phyloP scores from a whole-genome alignment of 2,329 filamentous ascomycete species.

The Monosporascus sp. region DNA sequence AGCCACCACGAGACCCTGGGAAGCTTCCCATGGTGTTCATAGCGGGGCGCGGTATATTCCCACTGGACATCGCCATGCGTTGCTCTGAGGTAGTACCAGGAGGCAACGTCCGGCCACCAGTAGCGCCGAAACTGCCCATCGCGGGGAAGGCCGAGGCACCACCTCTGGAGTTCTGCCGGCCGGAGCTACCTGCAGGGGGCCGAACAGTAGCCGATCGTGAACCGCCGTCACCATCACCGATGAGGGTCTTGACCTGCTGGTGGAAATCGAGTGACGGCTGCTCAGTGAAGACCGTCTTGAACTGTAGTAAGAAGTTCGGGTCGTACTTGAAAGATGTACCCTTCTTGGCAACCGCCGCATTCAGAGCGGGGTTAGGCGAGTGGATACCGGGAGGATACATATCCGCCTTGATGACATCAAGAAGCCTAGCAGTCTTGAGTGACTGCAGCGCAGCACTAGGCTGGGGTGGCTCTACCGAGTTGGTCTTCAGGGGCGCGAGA shows the following conservation, averaged over 20 bases:
- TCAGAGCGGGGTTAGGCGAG: constrained; percentile 89
- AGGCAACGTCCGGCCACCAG: constrained; percentile 51
- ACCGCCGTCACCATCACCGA: constrained; percentile 68
- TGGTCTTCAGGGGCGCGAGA: constrained; percentile 74
- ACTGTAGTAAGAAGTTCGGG: constrained; percentile 90
- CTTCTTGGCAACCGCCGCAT: constrained; percentile 73
- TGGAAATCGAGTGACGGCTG: constrained; percentile 94
- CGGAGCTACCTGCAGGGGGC: constrained; percentile 46
- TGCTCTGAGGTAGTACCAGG: constrained; percentile 72
- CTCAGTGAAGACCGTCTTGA: constrained; percentile 93
- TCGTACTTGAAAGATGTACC: constrained; percentile 88
- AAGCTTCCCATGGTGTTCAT: constrained; percentile 56
- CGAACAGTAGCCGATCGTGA: constrained; percentile 56
- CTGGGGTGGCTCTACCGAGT: constrained; percentile 82
- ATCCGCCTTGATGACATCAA: constrained; percentile 71
- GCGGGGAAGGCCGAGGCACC: constrained; percentile 44
- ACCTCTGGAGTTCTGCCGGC: constrained; percentile 47
- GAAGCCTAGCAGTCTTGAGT: constrained; percentile 83
- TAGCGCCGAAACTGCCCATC: constrained; percentile 67
- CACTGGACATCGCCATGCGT: constrained; percentile 63
- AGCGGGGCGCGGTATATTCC: constrained; percentile 43
- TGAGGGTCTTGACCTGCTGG: constrained; percentile 76
- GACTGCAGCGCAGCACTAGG: constrained; percentile 92
- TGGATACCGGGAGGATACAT: constrained; percentile 79
- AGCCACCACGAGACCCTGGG: constrained; percentile 55